Evolutionary conservation across 805 yeast genomes (phyloP), one percentile per base, ranked within the genome.

Genomic region (Saccharomycopsis amapae): DNA sequence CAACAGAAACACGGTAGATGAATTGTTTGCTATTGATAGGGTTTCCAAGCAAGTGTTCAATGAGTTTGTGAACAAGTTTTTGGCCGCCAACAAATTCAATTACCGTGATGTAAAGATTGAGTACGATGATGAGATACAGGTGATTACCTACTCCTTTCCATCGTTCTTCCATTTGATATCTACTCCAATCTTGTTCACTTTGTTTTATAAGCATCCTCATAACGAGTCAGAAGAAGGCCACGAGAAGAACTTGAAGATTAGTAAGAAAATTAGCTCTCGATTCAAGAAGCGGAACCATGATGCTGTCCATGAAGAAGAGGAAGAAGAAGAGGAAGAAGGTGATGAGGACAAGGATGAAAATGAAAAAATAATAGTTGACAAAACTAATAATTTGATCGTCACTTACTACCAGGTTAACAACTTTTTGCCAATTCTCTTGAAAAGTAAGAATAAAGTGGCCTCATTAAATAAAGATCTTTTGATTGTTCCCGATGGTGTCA

Each of bases 31-130:
- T 12, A 43, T 49, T 15, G 42, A 43, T 20, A 28, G 38, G 19
- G 45, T 49, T 6, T 13, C 35, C 4, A 34, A 22, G 9, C 53
- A 50, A 26, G 40, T 51, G 4, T 46, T 44, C 13, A 50, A 58
- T 25, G 46, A 48, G 31, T 58, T 56, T 44, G 42, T 56, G 5
- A 47, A 50, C 1, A 44, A 50, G n/a, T 45, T 42, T 40, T 25
- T 45, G 7, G 10, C 17, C 4, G 24, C 26, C 5, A 43, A 42
- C 19, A 35, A 42, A 17, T 49, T 45, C 39, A 42, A 49, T 17
- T 45, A 35, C 20, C 23, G 35, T n/a, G 45, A 48, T 12, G 43
- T 49, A 12, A 49, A 49, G 39, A 49, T 49, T 36, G 52, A 49
- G 38, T 49, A 49, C 22, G 47, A 42, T 31, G 52, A 49, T 22